Percentiles rank a stretch among this genome's conserved stretches.
Evolutionary conservation across 495 filamentous ascomycete genomes (phyloP).

Genomic region (Aspergillus ellipticus): DNA sequence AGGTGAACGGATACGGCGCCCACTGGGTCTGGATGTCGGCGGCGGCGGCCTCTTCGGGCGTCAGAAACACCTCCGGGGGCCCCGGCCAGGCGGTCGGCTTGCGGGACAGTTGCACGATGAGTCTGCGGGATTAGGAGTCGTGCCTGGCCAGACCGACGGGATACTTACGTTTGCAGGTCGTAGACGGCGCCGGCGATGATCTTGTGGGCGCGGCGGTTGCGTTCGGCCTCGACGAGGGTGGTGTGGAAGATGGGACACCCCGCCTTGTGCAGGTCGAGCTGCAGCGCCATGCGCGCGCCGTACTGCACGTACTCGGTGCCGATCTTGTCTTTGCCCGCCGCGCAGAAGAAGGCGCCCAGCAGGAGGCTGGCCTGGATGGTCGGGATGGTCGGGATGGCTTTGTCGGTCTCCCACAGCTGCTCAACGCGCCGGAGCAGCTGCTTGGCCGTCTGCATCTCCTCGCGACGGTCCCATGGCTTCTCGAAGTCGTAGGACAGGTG

Average conservation of each 20-base stretch:
- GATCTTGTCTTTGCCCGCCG: not conserved
- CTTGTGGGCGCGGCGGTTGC: not conserved
- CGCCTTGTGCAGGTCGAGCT: not conserved
- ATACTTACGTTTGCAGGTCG: constrained; percentile 1
- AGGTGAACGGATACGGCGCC: not conserved
- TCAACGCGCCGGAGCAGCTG: not conserved
- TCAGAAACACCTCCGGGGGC: not conserved
- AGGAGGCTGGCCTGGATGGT: not conserved
- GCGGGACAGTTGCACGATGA: not conserved
- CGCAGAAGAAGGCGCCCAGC: not conserved
- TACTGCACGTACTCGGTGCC: not conserved
- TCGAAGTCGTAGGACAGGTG: not conserved
- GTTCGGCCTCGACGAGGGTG: not conserved
- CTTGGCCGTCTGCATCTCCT: not conserved
- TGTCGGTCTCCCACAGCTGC: not conserved
- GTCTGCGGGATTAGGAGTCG: not conserved
- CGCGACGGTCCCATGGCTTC: not conserved
- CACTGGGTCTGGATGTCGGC: not conserved
- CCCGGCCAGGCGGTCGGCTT: not conserved
- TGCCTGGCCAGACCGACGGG: not conserved
- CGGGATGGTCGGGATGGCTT: not conserved
- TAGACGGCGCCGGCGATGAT: not conserved
- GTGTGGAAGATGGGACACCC: not conserved
- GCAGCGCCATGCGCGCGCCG: not conserved
- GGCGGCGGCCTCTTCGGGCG: not conserved